Evolutionary conservation across 805 yeast species (phyloP), one percentile per base, ranked within the genome.

Genomic region (Scheffersomyces ergatensis): DNA sequence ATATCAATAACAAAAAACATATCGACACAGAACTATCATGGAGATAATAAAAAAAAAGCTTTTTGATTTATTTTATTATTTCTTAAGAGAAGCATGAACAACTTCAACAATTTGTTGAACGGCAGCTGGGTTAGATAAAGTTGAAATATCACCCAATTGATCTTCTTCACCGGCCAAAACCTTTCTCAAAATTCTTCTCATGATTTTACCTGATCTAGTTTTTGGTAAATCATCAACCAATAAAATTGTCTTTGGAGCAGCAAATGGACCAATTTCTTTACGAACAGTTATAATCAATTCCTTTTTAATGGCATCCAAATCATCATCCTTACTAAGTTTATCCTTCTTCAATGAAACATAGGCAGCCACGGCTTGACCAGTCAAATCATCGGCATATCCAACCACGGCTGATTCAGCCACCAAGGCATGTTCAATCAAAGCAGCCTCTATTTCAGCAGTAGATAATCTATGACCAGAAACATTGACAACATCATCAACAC

Each of bases 401-500:
- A 92, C 95, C 38, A 92, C 98, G n/a, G 99, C 99, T 54, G 92
- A 74, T 71, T 93, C 99, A 34, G 89, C 85, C 39, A 93, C 97
- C 50, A 77, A 72, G 27, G 74, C 73, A 68, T 88, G 89, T 58
- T 84, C 89, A 49, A 82, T 76, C 55, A 90, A 73, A 27, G 96
- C 93, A 33, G 96, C 85, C 70, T 93, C 99, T 54, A 93, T 93
- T 71, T 93, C 99, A 18, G 98, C 95, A 34, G 99, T 92, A n/a
- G 97, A 89, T 52, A 93, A 77, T 67, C 99, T 83, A 70, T 93
- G 99, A 51, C 99, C 99, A 39, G 95, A 84, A 30, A 93, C 98
- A 60, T 93, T 93, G 52, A 92, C 99, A 44, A 93, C 98, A 58
- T 93, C 99, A 64, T 93, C 98, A 49, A 93, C 97, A 67, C 99